Conservation (phyloP, 2,329 filamentous ascomycete species). For the Aspergillus pseudoviridinutans region DNA sequence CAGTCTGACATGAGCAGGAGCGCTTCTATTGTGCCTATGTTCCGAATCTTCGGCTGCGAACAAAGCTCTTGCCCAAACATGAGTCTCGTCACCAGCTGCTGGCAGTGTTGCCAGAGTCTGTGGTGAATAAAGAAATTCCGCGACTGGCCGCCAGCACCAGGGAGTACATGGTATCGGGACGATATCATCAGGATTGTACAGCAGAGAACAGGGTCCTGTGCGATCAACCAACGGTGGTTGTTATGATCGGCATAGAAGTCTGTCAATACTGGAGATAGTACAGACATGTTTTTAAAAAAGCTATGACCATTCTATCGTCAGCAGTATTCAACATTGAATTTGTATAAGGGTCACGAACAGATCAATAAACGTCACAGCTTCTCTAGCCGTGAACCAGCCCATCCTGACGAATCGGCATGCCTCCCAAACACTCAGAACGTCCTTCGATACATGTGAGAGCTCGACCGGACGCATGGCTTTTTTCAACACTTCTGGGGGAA, state of each 20-base stretch:
- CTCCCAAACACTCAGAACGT: constrained; percentile 46
- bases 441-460: constrained; percentile 26
- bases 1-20: constrained; percentile 51
- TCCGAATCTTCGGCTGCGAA: constrained; percentile 47
- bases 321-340: neutral
- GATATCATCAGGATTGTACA: constrained; percentile 54
- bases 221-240: constrained; percentile 47
- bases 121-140: constrained; percentile 53
- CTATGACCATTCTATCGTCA: constrained; percentile 15
- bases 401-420: constrained; percentile 52
- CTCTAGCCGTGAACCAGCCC: constrained; percentile 54
- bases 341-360: constrained; percentile 28
- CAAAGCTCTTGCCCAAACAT: constrained; percentile 53
- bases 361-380: constrained; percentile 52
- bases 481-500: constrained; percentile 16
- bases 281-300: constrained; percentile 50
- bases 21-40: constrained; percentile 50
- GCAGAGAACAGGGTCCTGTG: constrained; percentile 51
- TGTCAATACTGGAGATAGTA: constrained; percentile 49
- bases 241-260: constrained; percentile 49
- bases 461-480: constrained; percentile 24
- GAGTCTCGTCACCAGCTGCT: constrained; percentile 51
- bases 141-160: constrained; percentile 43
- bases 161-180: constrained; percentile 47
- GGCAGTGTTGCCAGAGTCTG: constrained; percentile 52